Percentiles rank a stretch among this genome's conserved stretches.
Evolutionary conservation across 2,329 filamentous ascomycete genomes (phyloP).

Genomic region (Talaromyces sp.): DNA sequence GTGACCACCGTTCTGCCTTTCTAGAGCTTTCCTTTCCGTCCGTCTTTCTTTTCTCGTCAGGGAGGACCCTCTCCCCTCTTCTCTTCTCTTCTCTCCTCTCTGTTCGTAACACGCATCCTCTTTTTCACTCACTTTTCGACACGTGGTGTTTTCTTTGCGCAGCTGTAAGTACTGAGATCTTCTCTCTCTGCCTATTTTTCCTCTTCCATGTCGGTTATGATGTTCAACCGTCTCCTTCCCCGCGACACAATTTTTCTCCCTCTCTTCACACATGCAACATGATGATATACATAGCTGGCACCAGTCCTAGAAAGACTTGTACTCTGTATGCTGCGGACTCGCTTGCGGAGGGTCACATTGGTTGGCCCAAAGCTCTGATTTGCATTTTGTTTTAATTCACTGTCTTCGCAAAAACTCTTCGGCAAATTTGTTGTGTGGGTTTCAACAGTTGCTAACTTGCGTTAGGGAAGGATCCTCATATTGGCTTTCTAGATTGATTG

Average conservation of each 20-base stretch:
- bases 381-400: not conserved
- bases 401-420: not conserved
- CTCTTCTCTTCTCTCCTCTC: not conserved
- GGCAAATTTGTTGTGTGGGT: too few species aligned
- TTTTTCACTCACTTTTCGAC: not conserved
- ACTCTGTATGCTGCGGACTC: constrained; percentile 60
- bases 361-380: constrained; percentile 15
- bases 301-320: constrained; percentile 63
- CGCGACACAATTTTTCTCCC: not conserved
- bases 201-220: not conserved
- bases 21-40: constrained; percentile 36
- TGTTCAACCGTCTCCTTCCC: not conserved
- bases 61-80: constrained; percentile 11
- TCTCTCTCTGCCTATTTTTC: not conserved
- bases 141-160: not conserved
- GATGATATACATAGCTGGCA: constrained; percentile 62
- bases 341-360: constrained; percentile 47
- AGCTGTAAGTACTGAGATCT: not conserved
- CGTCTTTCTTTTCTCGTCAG: constrained; percentile 12
- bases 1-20: constrained; percentile 17
- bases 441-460: not conserved
- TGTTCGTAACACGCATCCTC: not conserved
- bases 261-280: constrained; percentile 22
- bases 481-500: not conserved
- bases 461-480: not conserved